Evolutionary conservation across 225 moss, liverwort and hornwort species (phyloP).

Genomic region (Polytrichum formosum): DNA sequence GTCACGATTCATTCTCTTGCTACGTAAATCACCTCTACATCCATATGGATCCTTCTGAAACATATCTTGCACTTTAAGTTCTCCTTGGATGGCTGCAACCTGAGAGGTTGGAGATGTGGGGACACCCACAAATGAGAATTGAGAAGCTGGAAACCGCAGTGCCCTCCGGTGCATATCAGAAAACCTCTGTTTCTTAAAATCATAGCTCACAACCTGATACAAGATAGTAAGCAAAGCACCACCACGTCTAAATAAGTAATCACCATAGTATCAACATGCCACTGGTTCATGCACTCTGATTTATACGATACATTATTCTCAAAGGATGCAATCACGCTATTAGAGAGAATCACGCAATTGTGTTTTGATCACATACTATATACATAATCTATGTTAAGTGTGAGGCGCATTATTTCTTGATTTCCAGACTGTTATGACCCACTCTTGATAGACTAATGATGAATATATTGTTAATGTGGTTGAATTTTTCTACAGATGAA

Average conservation of each 20-base stretch:
- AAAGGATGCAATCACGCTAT: too few relatives aligned
- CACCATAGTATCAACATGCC: background rate
- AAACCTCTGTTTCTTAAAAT: conserved; percentile 72
- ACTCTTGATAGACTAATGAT: background rate
- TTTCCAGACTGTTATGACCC: background rate
- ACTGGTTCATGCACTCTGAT: too few relatives aligned
- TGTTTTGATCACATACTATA: too few relatives aligned
- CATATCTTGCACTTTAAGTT: conserved; percentile 54
- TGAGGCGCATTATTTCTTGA: too few relatives aligned
- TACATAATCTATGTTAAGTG: too few relatives aligned
- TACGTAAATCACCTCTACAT: conserved; percentile 58
- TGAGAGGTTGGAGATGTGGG: conserved; percentile 47
- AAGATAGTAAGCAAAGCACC: background rate
- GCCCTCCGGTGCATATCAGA: conserved; percentile 73
- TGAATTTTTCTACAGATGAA: too few relatives aligned
- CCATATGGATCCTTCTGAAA: conserved; percentile 89
- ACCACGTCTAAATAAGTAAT: background rate
- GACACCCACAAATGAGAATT: conserved; percentile 63
- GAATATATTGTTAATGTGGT: too few relatives aligned
- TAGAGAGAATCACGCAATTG: too few relatives aligned
- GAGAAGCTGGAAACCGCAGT: conserved; percentile 63
- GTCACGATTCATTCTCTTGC: conserved; percentile 65
- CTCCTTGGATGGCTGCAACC: conserved; percentile 57
- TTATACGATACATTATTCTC: too few relatives aligned
- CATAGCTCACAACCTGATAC: conserved; percentile 82